Percentiles rank a stretch among this genome's conserved stretches.
Conservation (phyloP, 129 eudicot genomes). For the Arctium lappa region DNA sequence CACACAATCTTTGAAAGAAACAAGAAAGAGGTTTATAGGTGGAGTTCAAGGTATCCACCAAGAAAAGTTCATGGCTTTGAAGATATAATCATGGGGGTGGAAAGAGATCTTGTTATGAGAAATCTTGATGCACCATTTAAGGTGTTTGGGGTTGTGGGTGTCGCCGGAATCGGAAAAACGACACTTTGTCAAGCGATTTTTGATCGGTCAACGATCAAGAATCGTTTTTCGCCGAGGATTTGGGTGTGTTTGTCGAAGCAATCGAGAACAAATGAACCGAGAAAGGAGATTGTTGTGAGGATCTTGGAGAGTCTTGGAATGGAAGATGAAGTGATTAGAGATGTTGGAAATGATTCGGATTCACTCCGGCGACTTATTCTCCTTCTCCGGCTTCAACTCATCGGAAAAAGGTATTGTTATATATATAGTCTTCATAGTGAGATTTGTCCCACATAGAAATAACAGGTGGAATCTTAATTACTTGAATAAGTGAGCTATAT, state of each 20-base stretch:
- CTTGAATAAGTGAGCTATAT: too few relatives aligned
- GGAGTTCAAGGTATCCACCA: constrained; percentile 38
- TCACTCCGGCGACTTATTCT: constrained; percentile 22
- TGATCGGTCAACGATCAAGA: constrained; percentile 3
- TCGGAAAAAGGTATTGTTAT: constrained; percentile 16
- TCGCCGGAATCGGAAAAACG: constrained; percentile 49
- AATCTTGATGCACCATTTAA: constrained; percentile 14
- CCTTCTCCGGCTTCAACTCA: constrained; percentile 29
- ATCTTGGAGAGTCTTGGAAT: constrained; percentile 37
- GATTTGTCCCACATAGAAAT: too few relatives aligned
- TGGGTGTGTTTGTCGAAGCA: constrained; percentile 58
- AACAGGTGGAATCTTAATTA: too few relatives aligned
- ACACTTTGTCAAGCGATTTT: constrained; percentile 37
- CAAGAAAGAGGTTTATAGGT: constrained; percentile 12
- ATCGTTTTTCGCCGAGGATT: constrained; percentile 34
- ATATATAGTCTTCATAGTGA: too few relatives aligned
- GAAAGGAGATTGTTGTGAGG: constrained; percentile 34
- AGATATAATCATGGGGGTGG: constrained; percentile 24
- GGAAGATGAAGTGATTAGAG: constrained; percentile 32
- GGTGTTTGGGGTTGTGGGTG: constrained; percentile 45
- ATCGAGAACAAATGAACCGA: neutral
- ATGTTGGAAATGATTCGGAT: neutral
- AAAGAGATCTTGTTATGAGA: constrained; percentile 33
- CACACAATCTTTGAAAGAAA: neutral
- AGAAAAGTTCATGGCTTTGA: constrained; percentile 33